A percentile compares a stretch with the other conserved stretches of the same genome.
These are phyloP conservation scores for Pistacia integerrima DNA, from an alignment of 345 rosid species.

Conservation along the genomic window DNA sequence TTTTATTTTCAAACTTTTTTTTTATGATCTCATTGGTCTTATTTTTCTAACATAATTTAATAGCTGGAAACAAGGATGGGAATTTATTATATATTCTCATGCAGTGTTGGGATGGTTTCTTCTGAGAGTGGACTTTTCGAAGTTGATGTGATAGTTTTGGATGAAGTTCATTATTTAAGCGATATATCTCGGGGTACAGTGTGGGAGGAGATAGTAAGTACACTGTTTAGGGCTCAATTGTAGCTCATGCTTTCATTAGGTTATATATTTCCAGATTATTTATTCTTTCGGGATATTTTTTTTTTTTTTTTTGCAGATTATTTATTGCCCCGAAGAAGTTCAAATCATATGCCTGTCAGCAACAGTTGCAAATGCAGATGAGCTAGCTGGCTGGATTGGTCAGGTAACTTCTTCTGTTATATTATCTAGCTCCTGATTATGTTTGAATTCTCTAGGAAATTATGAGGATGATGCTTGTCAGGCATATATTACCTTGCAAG, in stretches of 20 bases:
- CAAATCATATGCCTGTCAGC: slow-evolving; percentile 93
- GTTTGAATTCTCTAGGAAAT: not conserved
- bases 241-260: not conserved
- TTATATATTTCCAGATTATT: slow-evolving; percentile 11
- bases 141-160: slow-evolving; percentile 90
- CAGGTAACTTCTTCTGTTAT: slow-evolving; percentile 53
- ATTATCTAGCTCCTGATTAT: slow-evolving; percentile 1
- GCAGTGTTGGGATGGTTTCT: slow-evolving; percentile 90
- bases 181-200: slow-evolving; percentile 96
- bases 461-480: not conserved
- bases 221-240: slow-evolving; percentile 12
- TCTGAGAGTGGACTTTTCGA: slow-evolving; percentile 82
- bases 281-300: not conserved
- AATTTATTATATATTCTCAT: slow-evolving; percentile 22
- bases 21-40: not conserved
- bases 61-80: slow-evolving; percentile 17
- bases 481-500: not conserved
- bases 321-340: slow-evolving; percentile 90
- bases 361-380: slow-evolving; percentile 94
- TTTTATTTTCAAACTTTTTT: slow-evolving; percentile 3
- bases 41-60: slow-evolving; percentile 13
- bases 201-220: slow-evolving; percentile 93
- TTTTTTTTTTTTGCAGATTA: slow-evolving; percentile 52
- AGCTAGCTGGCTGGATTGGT: slow-evolving; percentile 93
- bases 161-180: slow-evolving; percentile 97